Conservation (phyloP, 106 monocot species). For the Dendrobium officinale region DNA sequence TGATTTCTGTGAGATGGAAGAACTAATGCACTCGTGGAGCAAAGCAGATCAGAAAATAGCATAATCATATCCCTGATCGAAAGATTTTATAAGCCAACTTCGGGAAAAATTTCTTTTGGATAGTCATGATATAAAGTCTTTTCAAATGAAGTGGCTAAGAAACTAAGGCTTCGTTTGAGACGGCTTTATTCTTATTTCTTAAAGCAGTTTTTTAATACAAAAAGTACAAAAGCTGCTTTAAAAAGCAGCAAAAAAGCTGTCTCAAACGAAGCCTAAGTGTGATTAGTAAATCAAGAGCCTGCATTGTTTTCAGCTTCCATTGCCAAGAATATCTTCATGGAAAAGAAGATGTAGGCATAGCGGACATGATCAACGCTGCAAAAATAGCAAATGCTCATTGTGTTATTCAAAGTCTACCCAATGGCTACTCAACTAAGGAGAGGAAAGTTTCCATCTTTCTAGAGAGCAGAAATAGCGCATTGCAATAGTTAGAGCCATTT, state of each 20-base stretch:
- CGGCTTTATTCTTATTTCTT: too few species aligned
- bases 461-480: constrained; percentile 43
- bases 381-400: constrained; percentile 28
- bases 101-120: constrained; percentile 13
- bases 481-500: constrained; percentile 34
- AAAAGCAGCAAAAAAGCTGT: too few species aligned
- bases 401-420: constrained; percentile 21
- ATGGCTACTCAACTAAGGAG: constrained; percentile 30
- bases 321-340: constrained; percentile 13
- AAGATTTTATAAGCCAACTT: constrained; percentile 13
- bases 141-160: constrained; percentile 15
- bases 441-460: constrained; percentile 30
- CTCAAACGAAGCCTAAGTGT: neutral
- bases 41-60: constrained; percentile 19
- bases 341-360: constrained; percentile 10
- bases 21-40: constrained; percentile 11
- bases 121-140: constrained; percentile 4
- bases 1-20: constrained; percentile 15
- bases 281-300: constrained; percentile 20
- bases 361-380: constrained; percentile 11
- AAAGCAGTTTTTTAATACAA: too few species aligned
- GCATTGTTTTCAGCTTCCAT: constrained; percentile 11
- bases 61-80: constrained; percentile 17
- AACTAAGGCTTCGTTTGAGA: too few species aligned
- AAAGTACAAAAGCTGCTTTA: too few species aligned